Conservation (phyloP, 1,139 yeast species). For the Diutina ranongensis region DNA sequence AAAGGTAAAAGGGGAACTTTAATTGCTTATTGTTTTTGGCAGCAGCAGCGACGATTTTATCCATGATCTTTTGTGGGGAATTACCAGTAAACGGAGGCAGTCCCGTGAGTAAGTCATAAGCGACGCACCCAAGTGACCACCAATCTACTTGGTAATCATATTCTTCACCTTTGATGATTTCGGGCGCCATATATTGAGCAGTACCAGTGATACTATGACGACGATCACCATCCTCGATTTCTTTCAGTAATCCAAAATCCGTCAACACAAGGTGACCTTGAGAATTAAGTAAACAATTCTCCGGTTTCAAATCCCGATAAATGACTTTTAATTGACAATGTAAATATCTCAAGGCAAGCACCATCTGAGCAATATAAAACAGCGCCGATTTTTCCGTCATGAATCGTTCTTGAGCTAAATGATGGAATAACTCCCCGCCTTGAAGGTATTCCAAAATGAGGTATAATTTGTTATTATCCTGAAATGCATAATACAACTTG, state of each 20-base stretch:
- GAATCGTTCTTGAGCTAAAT: conserved; percentile 37
- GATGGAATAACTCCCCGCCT: conserved; percentile 89
- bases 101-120: conserved; percentile 81
- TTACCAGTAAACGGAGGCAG: conserved; percentile 92
- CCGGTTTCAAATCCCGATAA: conserved; percentile 88
- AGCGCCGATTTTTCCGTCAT: conserved; percentile 68
- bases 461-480: conserved; percentile 72
- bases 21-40: conserved; percentile 42
- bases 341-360: conserved; percentile 68
- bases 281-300: conserved; percentile 74
- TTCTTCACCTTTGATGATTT: conserved; percentile 72
- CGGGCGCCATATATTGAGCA: conserved; percentile 96
- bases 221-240: conserved; percentile 18
- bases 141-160: conserved; percentile 87
- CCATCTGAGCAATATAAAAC: conserved; percentile 78
- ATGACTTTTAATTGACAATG: conserved; percentile 70
- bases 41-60: conserved; percentile 47
- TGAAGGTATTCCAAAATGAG: conserved; percentile 77
- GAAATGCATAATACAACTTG: conserved; percentile 79
- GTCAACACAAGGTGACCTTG: conserved; percentile 77
- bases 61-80: conserved; percentile 70
- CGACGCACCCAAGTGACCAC: conserved; percentile 94
- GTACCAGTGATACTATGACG: conserved; percentile 79
- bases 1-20: conserved; percentile 69
- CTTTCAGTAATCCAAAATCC: conserved; percentile 86